Base-by-base conservation (phyloP, 2,329 filamentous ascomycete species). In the Westerdykella sp. region DNA sequence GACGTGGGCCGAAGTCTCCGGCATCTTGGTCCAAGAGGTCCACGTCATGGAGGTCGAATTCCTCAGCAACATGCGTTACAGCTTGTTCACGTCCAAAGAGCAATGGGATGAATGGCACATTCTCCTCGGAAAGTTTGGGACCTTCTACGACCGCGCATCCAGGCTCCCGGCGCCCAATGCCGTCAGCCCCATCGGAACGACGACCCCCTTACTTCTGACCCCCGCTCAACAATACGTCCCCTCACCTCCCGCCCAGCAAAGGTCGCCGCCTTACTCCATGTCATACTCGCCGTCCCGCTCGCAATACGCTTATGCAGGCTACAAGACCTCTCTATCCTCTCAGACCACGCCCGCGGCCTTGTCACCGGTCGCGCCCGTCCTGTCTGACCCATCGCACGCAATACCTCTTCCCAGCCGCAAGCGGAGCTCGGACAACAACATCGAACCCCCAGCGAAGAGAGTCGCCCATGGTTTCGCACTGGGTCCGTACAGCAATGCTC, bases 31-130 rank as follows among this genome's bases (percentile, higher is more conserved):
- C 11, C 82, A 85, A 47, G 93, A 98, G 68, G 95, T 98, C 40
- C 93, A 98, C 65, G 85, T 96, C 36, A 98, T 98, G 93, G 93
- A 98, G 66, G 93, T 98, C n/a, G 93, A 98, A 66, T 98, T 98
- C 58, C 74, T 98, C 50, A 96, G 91, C 73, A 97, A 97, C 68
- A 95, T 98, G 84, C 82, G 91, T 59, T 98, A 97, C 69, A 89
- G 87, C 56, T 74, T 98, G 6, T 83, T 91, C 62, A 88, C 87
- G 3, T 94, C 90, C 3, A 83, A 88, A 61, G 77, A 81, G 41
- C 80, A 95, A 63, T 98, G 93, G 93, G 77, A 81, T 39, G 78
- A 82, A 42, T 97, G 93, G 93, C 83, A 96, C 58, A 73, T 75
- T 48, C 89, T 89, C 65, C 74, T 97, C 42, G 79, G 84, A 41